Percentiles rank a stretch among this genome's conserved stretches.
Evolutionary conservation across 768 basidiomycete species (phyloP).

Genomic region (Termitomyces sp.): DNA sequence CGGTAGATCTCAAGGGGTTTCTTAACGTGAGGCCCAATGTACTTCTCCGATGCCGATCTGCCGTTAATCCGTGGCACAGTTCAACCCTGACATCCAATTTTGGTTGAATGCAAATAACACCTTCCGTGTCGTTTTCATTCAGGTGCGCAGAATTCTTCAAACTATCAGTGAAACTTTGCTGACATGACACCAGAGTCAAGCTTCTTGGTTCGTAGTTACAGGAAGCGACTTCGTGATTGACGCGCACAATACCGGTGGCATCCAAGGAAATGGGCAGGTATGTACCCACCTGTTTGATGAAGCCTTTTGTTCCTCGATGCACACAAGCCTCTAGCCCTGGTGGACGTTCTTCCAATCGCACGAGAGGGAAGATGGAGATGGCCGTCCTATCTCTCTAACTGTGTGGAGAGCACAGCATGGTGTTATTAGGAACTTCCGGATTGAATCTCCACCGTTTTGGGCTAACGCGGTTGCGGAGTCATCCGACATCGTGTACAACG

Average conservation of each 20-base stretch:
- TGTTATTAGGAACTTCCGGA: conserved; percentile 40
- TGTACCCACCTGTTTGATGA: background rate
- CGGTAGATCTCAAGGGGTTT: conserved; percentile 39
- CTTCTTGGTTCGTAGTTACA: conserved; percentile 60
- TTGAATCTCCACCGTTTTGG: conserved; percentile 57
- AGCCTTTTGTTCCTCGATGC: background rate
- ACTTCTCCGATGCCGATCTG: background rate
- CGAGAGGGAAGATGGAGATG: conserved; percentile 47
- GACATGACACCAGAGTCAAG: conserved; percentile 37
- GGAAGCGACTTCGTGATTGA: conserved; percentile 51
- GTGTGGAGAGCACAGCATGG: conserved; percentile 39
- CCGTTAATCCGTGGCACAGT: conserved; percentile 26
- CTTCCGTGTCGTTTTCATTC: conserved; percentile 58
- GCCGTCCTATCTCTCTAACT: conserved; percentile 52
- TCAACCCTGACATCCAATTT: conserved; percentile 46
- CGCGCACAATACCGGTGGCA: conserved; percentile 50
- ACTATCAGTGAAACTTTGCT: background rate
- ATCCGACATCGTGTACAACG: conserved; percentile 44
- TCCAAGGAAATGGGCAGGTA: conserved; percentile 56
- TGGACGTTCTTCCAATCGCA: conserved; percentile 48
- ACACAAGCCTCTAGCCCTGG: conserved; percentile 34
- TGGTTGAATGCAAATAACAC: conserved; percentile 53
- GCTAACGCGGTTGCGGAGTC: conserved; percentile 50
- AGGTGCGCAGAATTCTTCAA: conserved; percentile 27
- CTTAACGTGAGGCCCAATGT: conserved; percentile 30